Percentiles rank a stretch among this genome's conserved stretches.
Evolutionary conservation across 306 rosid genomes (phyloP).

Genomic region (Oxytropis ochrocephala): DNA sequence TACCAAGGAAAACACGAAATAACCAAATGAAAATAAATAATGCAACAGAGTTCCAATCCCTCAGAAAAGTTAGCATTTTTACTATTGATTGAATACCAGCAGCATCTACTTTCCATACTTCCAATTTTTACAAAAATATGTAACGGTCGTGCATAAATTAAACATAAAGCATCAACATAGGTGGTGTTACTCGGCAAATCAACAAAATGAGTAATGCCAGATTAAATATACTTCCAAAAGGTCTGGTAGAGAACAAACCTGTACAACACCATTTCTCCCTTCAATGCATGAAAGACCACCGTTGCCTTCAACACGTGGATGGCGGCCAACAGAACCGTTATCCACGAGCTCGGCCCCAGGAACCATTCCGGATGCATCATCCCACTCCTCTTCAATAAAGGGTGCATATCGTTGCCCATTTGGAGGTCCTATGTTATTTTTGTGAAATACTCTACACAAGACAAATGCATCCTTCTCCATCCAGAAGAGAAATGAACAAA

Average conservation of each 20-base stretch:
- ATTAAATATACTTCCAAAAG: neutral
- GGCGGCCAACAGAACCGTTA: conserved; percentile 24
- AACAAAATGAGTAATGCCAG: neutral
- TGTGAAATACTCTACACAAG: conserved; percentile 96
- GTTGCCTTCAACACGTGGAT: conserved; percentile 28
- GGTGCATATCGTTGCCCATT: conserved; percentile 99
- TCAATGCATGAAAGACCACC: conserved; percentile 25
- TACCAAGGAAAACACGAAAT: neutral
- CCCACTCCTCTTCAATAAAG: conserved; percentile 97
- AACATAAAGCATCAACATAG: conserved; percentile 1
- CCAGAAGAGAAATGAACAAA: conserved; percentile 36
- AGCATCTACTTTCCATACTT: neutral
- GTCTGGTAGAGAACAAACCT: conserved; percentile 32
- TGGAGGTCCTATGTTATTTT: conserved; percentile 97
- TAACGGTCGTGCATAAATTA: neutral
- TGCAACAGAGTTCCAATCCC: conserved; percentile 1
- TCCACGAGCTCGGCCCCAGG: conserved; percentile 51
- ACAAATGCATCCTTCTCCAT: conserved; percentile 90
- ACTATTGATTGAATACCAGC: neutral
- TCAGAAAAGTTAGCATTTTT: neutral
- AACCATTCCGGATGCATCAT: conserved; percentile 51
- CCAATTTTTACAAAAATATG: neutral
- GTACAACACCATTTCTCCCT: conserved; percentile 23
- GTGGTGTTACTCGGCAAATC: neutral
- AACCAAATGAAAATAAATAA: neutral